Base-by-base conservation (phyloP, 1,284 basidiomycete genomes). In the Athelia psychrophila region DNA sequence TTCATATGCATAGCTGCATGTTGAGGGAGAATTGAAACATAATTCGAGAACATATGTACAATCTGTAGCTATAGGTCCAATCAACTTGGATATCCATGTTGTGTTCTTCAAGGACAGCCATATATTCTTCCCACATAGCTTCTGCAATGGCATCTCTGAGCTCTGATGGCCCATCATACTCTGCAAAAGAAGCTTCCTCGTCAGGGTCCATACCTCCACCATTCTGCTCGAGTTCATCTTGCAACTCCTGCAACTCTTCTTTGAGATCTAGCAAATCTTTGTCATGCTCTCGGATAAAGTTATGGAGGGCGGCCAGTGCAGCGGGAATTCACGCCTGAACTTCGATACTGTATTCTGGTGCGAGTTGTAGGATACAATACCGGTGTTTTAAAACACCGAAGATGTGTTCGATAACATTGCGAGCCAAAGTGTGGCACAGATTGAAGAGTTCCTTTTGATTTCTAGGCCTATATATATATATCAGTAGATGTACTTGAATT, bases 81-180 rank as follows among this genome's bases (percentile, higher is more conserved):
- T n/a, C n/a, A n/a, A n/a, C n/a, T n/a, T n/a, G n/a, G n/a, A n/a
- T n/a, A n/a, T n/a, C n/a, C n/a, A n/a, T n/a, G n/a, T n/a, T n/a
- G n/a, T n/a, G n/a, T 16, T 30, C 22, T 18, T 36, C 33, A 22
- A 50, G 50, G 44, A 59, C 48, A 4, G 18, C 46, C 56, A 58
- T 60, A 56, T 67, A 60, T 48, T 62, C 52, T 24, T 51, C 40
- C 69, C 67, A 71, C 66, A 70, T 70, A 18, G 40, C 56, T 24
- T 49, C 42, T 44, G 67, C 66, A 56, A 69, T 67, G 8, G 36
- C 6, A 61, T 70, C 67, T 15, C 61, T 48, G 8, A 47, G 42
- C 19, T 25, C 52, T 13, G 32, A 51, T 55, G 61, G 65, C 38
- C 53, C 24, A 38, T 50, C 24, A 24, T 57, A 57, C 51, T 59